Base-by-base conservation (phyloP, 768 basidiomycete genomes). In the Tephrocybe sp. region DNA sequence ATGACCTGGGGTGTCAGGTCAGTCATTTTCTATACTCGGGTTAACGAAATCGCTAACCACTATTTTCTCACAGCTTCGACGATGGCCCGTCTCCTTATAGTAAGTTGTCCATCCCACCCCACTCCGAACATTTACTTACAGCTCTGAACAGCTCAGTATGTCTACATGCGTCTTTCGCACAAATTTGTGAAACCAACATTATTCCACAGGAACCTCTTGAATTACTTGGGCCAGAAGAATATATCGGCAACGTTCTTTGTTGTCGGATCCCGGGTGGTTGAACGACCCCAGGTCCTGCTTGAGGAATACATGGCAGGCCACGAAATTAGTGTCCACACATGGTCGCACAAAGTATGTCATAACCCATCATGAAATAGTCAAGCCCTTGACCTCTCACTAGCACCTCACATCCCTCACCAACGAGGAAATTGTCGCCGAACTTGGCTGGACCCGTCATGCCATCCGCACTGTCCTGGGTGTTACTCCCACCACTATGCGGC, bases 221-320 rank as follows among this genome's bases (percentile, higher is more conserved):
- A 84, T 46, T 95, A 80, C 65, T 74, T 97, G 30, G 61, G 74
- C 25, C 63, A 79, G 49, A 76, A 88, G 62, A 65, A 82, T 29
- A 61, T 95, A 54, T 70, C 64, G 9, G 82, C 93, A 6, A 97
- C 95, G 2, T 97, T 97, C 77, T 98, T 97, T 73, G 83, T 91
- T 39, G 83, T 91, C 2, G 89, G 89, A 44, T 89, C 87, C 36
- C 89, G 94, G 50, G 85, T 88, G 48, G 76, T 94, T 53, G 87
- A 91, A 47, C 77, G 83, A 42, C 87, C 94, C 11, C 61, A 71
- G 12, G 79, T 93, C 50, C 75, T 97, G 15, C 69, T 88, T 42
- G 82, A 89, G 57, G 86, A 90, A 60, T 90, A 88, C 68, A 86
- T 89, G 85, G 47, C 69, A 21, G 86, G 88, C 37, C 83, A 91